Percentiles rank a stretch among this genome's conserved stretches.
Evolutionary conservation across 768 basidiomycete species (phyloP).

Genomic region (Amanita inopinata): DNA sequence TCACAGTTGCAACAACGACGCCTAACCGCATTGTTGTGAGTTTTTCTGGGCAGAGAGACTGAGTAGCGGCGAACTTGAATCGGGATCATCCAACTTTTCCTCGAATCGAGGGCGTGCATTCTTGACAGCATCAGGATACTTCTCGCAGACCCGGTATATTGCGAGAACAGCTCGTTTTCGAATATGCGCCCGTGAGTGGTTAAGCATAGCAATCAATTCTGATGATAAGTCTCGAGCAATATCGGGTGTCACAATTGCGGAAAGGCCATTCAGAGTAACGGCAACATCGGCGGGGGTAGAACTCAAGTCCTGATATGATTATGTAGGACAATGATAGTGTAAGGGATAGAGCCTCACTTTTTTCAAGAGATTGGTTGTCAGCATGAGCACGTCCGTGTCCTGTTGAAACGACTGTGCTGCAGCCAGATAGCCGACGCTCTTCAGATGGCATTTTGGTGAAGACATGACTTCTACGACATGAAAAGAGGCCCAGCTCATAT

Average conservation of each 20-base stretch:
- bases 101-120: conserved; percentile 60
- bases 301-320: conserved; percentile 58
- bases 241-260: conserved; percentile 77
- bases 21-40: conserved; percentile 31
- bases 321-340: conserved; percentile 14
- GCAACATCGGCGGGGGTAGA: conserved; percentile 70
- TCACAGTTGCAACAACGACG: conserved; percentile 90
- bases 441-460: conserved; percentile 81
- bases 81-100: conserved; percentile 74
- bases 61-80: conserved; percentile 39
- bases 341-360: conserved; percentile 46
- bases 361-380: conserved; percentile 92
- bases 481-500: conserved; percentile 94
- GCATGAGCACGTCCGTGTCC: conserved; percentile 94
- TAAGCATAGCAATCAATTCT: conserved; percentile 79
- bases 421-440: conserved; percentile 92
- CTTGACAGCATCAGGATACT: conserved; percentile 71
- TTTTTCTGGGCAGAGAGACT: neutral
- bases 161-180: conserved; percentile 86
- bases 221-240: conserved; percentile 85
- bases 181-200: conserved; percentile 80
- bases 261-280: conserved; percentile 71
- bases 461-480: conserved; percentile 99
- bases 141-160: conserved; percentile 68
- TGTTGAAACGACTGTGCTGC: conserved; percentile 85